phyloP scores from a whole-genome alignment of 345 rosid genomes.

The Cardiospermum halicacabum region DNA sequence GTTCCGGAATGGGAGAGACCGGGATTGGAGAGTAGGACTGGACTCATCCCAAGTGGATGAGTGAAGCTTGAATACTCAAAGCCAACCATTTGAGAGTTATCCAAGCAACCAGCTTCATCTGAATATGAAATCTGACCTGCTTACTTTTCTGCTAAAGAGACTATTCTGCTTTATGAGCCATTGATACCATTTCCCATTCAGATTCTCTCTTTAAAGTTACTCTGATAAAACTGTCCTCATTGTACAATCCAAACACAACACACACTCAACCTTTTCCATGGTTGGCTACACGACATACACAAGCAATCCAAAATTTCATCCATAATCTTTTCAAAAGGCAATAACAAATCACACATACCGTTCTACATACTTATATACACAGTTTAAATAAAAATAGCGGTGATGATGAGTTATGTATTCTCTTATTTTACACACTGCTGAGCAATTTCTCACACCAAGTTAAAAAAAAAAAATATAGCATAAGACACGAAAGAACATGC shows the following conservation, averaged over 20 bases:
- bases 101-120: neutral
- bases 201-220: slow-evolving; percentile 3
- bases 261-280: slow-evolving; percentile 15
- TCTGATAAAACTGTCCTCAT: neutral
- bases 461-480: slow-evolving; percentile 7
- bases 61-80: too few species aligned
- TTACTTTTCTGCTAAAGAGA: neutral
- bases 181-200: neutral
- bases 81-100: too few species aligned
- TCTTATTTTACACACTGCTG: slow-evolving; percentile 9
- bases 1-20: too few species aligned
- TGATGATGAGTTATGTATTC: neutral
- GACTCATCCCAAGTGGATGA: too few species aligned
- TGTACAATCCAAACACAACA: slow-evolving; percentile 1
- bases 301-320: neutral
- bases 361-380: neutral
- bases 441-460: slow-evolving; percentile 14
- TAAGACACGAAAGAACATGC: neutral
- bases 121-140: neutral
- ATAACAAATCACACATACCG: slow-evolving; percentile 3
- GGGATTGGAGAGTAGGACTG: too few species aligned
- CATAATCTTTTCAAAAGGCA: neutral
- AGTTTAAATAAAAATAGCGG: neutral
- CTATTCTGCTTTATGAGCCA: neutral
- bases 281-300: slow-evolving; percentile 10